Evolutionary conservation across 2,329 filamentous ascomycete genomes (phyloP).

Genomic region (Epichloe sibirici): DNA sequence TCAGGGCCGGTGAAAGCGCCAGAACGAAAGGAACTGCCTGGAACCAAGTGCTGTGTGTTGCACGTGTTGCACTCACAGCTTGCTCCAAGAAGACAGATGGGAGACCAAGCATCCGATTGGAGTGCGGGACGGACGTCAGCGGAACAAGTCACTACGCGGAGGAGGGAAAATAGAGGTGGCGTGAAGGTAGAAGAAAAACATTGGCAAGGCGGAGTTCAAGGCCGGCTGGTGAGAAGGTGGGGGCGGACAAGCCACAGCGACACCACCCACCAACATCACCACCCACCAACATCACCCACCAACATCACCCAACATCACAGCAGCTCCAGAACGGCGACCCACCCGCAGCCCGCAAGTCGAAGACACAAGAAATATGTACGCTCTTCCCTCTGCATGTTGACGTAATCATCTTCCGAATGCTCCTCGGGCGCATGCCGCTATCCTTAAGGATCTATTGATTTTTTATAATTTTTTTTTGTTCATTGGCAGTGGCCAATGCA

Average conservation of each 20-base stretch:
- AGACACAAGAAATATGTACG: too few relatives aligned
- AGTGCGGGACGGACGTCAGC: not conserved
- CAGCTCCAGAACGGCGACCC: too few relatives aligned
- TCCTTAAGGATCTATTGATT: too few relatives aligned
- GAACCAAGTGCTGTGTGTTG: not conserved
- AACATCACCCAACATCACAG: too few relatives aligned
- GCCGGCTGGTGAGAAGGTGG: not conserved
- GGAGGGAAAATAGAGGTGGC: not conserved
- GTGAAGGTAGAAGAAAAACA: not conserved
- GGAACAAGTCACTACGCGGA: not conserved
- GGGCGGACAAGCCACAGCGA: conserved; percentile 2
- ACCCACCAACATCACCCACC: too few relatives aligned
- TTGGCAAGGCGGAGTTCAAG: conserved; percentile 1
- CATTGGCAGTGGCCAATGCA: too few relatives aligned
- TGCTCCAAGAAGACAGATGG: not conserved
- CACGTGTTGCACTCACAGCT: not conserved
- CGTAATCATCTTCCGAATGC: too few relatives aligned
- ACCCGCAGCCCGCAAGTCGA: too few relatives aligned
- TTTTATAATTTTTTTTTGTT: too few relatives aligned
- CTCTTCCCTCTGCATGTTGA: too few relatives aligned
- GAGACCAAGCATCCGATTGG: conserved; percentile 1
- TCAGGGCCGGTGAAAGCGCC: not conserved
- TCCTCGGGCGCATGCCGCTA: too few relatives aligned
- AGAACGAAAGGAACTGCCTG: not conserved
- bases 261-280: not conserved